phyloP scores from a whole-genome alignment of 345 rosid species.

The Syzygium aqueum region DNA sequence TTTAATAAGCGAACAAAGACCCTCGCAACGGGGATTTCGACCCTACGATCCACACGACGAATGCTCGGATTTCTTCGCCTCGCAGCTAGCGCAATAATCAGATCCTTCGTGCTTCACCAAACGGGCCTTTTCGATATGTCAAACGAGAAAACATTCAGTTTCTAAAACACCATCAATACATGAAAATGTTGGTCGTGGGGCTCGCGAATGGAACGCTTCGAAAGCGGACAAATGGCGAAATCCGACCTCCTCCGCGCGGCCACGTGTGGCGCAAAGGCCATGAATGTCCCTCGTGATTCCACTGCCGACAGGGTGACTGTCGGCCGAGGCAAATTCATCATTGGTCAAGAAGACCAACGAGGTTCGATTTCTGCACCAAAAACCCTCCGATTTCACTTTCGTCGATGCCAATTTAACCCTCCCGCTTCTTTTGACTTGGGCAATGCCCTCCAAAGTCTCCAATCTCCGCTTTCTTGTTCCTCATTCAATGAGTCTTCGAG shows the following conservation, averaged over 20 bases:
- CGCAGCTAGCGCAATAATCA: background rate
- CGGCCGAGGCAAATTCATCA: background rate
- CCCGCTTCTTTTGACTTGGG: background rate
- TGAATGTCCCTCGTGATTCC: background rate
- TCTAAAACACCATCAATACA: background rate
- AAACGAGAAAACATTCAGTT: background rate
- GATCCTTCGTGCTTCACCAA: background rate
- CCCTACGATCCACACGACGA: background rate
- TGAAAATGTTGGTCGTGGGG: background rate
- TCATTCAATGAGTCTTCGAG: background rate
- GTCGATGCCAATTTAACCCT: background rate
- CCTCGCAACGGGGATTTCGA: background rate
- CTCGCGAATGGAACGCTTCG: background rate
- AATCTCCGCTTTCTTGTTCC: background rate
- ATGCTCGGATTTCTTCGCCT: background rate
- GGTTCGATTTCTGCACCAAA: background rate
- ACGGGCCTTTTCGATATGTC: background rate
- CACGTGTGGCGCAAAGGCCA: background rate
- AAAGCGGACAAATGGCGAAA: background rate
- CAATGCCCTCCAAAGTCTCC: background rate
- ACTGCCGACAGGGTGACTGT: background rate
- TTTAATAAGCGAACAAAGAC: background rate
- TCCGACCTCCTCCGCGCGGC: background rate
- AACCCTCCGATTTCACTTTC: background rate
- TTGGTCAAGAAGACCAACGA: background rate